phyloP scores from a whole-genome alignment of 2,329 filamentous ascomycete species.

The Fusarium keratoplasticum region DNA sequence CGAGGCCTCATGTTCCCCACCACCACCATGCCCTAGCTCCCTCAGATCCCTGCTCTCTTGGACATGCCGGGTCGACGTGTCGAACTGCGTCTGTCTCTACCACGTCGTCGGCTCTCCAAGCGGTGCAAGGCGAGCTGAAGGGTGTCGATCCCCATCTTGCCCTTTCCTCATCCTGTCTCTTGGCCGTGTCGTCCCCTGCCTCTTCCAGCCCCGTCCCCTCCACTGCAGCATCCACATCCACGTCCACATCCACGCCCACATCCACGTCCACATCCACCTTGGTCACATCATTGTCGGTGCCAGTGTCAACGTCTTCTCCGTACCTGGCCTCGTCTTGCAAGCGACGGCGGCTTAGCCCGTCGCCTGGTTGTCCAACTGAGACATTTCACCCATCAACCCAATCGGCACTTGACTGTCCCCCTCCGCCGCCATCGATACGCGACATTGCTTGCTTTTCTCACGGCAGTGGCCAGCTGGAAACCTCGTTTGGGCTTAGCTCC shows the following conservation, averaged over 20 bases:
- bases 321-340: conserved; percentile 12
- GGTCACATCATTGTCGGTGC: conserved; percentile 8
- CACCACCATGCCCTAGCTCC: conserved; percentile 25
- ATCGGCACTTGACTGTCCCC: conserved; percentile 29
- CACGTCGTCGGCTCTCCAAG: conserved; percentile 25
- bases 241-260: conserved; percentile 46
- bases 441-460: conserved; percentile 33
- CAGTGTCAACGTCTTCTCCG: neutral
- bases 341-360: conserved; percentile 31
- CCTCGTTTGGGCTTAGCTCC: conserved; percentile 32
- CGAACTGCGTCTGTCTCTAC: conserved; percentile 27
- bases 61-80: conserved; percentile 18
- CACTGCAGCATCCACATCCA: conserved; percentile 41
- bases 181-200: conserved; percentile 46
- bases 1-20: conserved; percentile 38
- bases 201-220: conserved; percentile 47
- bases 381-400: conserved; percentile 35
- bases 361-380: conserved; percentile 40
- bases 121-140: conserved; percentile 25
- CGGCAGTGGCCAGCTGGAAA: conserved; percentile 41
- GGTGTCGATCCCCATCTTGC: conserved; percentile 30
- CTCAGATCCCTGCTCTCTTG: conserved; percentile 27
- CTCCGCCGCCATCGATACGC: conserved; percentile 34
- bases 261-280: conserved; percentile 51
- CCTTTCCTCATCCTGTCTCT: conserved; percentile 28